Conservation (phyloP, 352 stramenopile species). For the Achlya hypogyna region DNA sequence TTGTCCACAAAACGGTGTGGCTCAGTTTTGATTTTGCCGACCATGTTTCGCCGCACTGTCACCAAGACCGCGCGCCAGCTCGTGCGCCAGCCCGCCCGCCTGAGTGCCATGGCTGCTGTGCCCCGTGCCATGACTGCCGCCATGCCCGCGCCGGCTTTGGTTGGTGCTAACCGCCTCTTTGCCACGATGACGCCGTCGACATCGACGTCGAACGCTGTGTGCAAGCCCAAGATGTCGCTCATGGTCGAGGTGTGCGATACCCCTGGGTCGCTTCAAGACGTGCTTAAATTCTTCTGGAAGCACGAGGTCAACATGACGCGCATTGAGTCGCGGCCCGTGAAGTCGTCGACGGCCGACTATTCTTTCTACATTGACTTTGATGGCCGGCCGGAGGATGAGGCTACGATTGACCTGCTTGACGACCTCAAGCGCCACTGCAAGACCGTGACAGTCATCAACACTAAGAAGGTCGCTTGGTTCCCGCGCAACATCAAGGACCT, state of each 20-base stretch:
- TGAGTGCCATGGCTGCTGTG: neutral
- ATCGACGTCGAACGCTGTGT: neutral
- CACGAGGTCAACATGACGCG: conserved; percentile 95
- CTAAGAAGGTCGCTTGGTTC: conserved; percentile 89
- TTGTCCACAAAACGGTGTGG: neutral
- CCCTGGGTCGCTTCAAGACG: conserved; percentile 86
- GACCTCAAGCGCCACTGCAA: conserved; percentile 81
- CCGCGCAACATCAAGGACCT: conserved; percentile 77
- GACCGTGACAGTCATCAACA: conserved; percentile 88
- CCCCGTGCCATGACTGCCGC: neutral
- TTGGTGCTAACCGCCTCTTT: neutral
- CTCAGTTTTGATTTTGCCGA: neutral
- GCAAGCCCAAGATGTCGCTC: conserved; percentile 56
- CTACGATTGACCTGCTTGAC: conserved; percentile 78
- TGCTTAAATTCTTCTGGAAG: conserved; percentile 96
- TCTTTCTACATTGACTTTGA: conserved; percentile 93
- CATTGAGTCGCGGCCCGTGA: conserved; percentile 92
- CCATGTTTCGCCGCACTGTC: neutral
- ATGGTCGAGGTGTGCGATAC: conserved; percentile 66
- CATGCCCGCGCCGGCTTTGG: neutral
- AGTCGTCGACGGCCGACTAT: conserved; percentile 70
- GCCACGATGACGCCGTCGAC: neutral
- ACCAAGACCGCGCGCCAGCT: neutral
- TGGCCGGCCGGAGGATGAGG: conserved; percentile 62
- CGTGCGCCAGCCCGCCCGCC: neutral